Base-by-base conservation (phyloP, 1,139 yeast genomes). In the Candida tropicalis region DNA sequence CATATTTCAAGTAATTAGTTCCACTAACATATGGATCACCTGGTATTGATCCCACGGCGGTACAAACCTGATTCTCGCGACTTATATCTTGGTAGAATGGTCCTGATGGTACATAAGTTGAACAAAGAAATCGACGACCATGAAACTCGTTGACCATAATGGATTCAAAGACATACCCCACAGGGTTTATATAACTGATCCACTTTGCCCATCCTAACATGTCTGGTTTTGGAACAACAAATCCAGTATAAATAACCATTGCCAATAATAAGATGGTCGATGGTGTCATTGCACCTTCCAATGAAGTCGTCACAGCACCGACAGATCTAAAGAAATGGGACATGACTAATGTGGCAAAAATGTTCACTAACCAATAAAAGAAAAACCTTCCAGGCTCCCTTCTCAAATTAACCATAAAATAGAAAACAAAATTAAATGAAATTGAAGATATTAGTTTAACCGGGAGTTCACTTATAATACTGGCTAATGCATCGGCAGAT, bases 181-280 rank as follows among this genome's bases (percentile, higher is more conserved):
- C 61, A 1, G 87, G 87, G 55, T 81, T 75, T 35, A 81, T 58
- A 57, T 73, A 81, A 48, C 73, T 74, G 45, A 81, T 70, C 86
- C 87, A 81, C 59, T 78, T 68, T 42, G 78, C 76, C 85, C 85
- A 80, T 32, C 79, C 83, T 56, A 76, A 79, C 83, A 80, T 79
- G 42, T 63, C 62, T 34, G 79, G 77, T 38, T 75, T 64, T 26
- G 84, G 82, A 50, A 81, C 69, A 54, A 79, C 78, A 54, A 78
- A 81, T 44, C 86, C 85, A 41, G 84, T 73, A 56, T 70, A 81
- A 49, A 81, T 75, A 54, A 75, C 68, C 57, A 82, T 63, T 45
- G 75, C 72, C 48, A 80, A 59, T 44, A 81, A 71, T 50, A 73
- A 66, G 36, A 81, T 61, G 49, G 85, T 80, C 44, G 85, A 84